A percentile compares a stretch with the other conserved stretches of the same genome.
phyloP scores from a whole-genome alignment of 2,329 filamentous ascomycete genomes.

The Alternaria postmessia region DNA sequence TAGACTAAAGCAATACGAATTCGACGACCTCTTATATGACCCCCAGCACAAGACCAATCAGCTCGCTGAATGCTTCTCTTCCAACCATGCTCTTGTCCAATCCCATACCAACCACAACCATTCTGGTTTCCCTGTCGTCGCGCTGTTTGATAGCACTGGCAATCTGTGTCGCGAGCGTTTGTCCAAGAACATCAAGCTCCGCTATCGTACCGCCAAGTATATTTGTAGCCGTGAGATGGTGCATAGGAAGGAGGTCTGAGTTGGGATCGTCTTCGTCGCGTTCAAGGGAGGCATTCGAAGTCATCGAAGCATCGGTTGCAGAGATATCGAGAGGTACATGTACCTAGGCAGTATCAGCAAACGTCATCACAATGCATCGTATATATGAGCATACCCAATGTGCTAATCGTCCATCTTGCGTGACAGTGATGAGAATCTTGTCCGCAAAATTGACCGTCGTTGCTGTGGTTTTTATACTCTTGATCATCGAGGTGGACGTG shows the following conservation, averaged over 20 bases:
- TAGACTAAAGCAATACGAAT: constrained; percentile 1
- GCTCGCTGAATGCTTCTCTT: constrained; percentile 53
- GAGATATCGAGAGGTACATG: constrained; percentile 80
- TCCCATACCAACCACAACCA: constrained; percentile 67
- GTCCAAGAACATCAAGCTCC: constrained; percentile 82
- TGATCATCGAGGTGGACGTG: constrained; percentile 65
- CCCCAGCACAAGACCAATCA: constrained; percentile 54
- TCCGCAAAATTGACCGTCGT: constrained; percentile 80
- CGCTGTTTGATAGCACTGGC: constrained; percentile 79
- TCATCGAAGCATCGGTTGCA: constrained; percentile 69
- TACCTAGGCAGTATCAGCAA: constrained; percentile 59
- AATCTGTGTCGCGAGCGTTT: constrained; percentile 89
- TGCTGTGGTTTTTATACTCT: constrained; percentile 75
- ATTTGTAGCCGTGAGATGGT: constrained; percentile 85
- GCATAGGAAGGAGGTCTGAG: constrained; percentile 72
- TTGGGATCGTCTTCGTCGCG: constrained; percentile 54
- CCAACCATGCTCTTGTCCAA: constrained; percentile 62
- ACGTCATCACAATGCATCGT: neutral
- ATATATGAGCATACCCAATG: constrained; percentile 77
- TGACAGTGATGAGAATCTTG: constrained; percentile 89
- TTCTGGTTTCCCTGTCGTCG: constrained; percentile 68
- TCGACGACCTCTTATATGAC: constrained; percentile 36
- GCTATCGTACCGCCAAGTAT: constrained; percentile 83
- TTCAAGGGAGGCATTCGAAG: constrained; percentile 53
- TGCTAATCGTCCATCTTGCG: constrained; percentile 82